Conservation (phyloP, 2,329 filamentous ascomycete genomes). For the Magnaporthiopsis poae region DNA sequence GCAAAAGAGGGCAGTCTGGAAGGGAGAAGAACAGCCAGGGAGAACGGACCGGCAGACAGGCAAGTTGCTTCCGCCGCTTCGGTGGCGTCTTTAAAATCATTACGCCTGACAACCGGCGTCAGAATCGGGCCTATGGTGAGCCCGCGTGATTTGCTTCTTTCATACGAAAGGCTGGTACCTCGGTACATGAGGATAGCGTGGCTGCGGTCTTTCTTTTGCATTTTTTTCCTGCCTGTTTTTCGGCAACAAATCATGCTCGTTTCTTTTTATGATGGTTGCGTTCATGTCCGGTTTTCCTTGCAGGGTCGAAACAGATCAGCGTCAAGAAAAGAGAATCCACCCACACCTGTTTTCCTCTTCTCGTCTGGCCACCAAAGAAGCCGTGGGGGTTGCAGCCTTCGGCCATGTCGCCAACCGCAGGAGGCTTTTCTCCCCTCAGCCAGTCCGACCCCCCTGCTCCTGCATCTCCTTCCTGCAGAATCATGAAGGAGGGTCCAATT, state of each 20-base stretch:
- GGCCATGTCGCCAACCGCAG: not conserved
- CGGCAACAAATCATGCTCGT: not conserved
- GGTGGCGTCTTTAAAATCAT: not conserved
- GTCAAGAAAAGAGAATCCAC: not conserved
- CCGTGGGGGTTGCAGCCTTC: not conserved
- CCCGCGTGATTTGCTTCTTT: not conserved
- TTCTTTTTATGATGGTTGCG: not conserved
- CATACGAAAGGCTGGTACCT: not conserved
- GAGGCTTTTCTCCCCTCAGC: too few species aligned
- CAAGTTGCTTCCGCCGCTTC: not conserved
- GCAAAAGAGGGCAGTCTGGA: not conserved
- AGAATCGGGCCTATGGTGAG: not conserved
- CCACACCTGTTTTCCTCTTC: not conserved
- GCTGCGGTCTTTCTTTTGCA: not conserved
- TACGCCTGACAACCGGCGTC: not conserved
- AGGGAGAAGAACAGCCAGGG: not conserved
- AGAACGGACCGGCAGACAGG: not conserved
- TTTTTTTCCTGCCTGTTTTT: not conserved
- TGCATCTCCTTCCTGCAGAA: not conserved
- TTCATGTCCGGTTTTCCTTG: not conserved
- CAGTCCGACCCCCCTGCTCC: not conserved
- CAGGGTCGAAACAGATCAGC: not conserved
- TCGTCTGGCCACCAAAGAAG: not conserved
- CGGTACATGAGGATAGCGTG: not conserved
- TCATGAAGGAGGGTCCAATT: not conserved